These are phyloP conservation scores for Litchi chinensis DNA, from an alignment of 345 rosid species.

Conservation along the genomic window DNA sequence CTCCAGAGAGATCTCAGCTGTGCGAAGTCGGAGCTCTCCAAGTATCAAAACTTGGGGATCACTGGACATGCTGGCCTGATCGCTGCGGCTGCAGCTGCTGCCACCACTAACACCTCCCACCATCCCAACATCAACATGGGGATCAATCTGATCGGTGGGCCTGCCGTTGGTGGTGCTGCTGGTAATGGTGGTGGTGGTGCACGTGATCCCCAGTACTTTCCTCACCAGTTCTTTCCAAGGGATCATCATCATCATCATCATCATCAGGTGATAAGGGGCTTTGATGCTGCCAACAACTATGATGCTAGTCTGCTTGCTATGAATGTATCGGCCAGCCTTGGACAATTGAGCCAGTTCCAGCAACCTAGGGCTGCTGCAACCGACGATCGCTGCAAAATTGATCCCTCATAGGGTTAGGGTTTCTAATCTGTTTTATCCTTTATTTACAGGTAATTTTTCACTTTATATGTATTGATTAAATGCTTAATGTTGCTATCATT, in stretches of 20 bases:
- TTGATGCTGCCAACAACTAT: constrained; percentile 54
- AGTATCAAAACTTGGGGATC: constrained; percentile 59
- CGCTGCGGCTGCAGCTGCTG: constrained; percentile 54
- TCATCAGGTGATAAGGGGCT: constrained; percentile 63
- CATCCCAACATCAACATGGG: constrained; percentile 58
- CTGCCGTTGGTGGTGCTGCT: constrained; percentile 24
- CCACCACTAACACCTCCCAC: constrained; percentile 28
- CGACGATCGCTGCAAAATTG: constrained; percentile 79
- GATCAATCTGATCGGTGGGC: constrained; percentile 55
- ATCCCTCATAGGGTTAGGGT: constrained; percentile 68
- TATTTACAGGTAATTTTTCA: constrained; percentile 20
- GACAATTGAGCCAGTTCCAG: constrained; percentile 84
- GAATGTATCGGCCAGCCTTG: constrained; percentile 60
- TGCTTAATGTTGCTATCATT: too few species aligned
- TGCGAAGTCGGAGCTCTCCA: constrained; percentile 62
- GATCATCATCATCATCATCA: constrained; percentile 52
- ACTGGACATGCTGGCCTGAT: constrained; percentile 60
- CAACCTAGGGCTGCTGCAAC: constrained; percentile 74
- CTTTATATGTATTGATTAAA: too few species aligned
- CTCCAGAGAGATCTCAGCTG: constrained; percentile 50
- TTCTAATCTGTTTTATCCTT: constrained; percentile 5
- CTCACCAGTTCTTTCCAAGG: constrained; percentile 73
- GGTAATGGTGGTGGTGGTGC: constrained; percentile 32
- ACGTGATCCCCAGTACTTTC: constrained; percentile 49
- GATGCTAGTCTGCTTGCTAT: constrained; percentile 70